A percentile compares a stretch with the other conserved stretches of the same genome.
These are phyloP conservation scores for Phytophthora podocarpi DNA, from an alignment of 352 stramenopile genomes.

Conservation along the genomic window DNA sequence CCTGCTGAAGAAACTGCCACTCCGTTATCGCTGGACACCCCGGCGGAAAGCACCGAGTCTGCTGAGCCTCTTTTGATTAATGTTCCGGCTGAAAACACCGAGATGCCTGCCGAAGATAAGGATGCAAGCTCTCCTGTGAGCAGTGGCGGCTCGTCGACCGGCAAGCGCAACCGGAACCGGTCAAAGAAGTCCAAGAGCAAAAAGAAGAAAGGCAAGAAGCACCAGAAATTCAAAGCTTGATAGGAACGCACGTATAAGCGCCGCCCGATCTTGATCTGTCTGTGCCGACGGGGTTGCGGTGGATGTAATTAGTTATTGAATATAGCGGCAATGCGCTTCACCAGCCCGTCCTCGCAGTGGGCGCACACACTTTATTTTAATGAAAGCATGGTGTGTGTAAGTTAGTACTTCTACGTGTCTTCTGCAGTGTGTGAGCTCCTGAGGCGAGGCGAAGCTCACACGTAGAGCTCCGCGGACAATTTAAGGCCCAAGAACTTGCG, in stretches of 20 bases:
- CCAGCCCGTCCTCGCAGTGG: not conserved
- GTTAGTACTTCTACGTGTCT: conserved; percentile 3
- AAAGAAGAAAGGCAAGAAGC: conserved; percentile 63
- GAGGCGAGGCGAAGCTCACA: conserved; percentile 44
- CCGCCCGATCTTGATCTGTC: conserved; percentile 7
- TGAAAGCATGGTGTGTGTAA: conserved; percentile 13
- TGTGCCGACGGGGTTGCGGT: not conserved
- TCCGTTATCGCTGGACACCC: conserved; percentile 20
- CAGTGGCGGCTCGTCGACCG: conserved; percentile 21
- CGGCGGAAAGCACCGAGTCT: conserved; percentile 14
- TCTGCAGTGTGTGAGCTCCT: not conserved
- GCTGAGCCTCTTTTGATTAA: conserved; percentile 22
- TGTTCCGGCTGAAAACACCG: conserved; percentile 29
- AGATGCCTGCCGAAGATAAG: conserved; percentile 23
- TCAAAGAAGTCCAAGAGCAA: conserved; percentile 70
- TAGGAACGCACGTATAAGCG: conserved; percentile 7
- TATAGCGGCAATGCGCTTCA: conserved; percentile 21
- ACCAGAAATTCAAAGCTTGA: conserved; percentile 37
- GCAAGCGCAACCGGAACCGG: conserved; percentile 31
- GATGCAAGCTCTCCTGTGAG: conserved; percentile 26
- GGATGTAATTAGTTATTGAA: conserved; percentile 36
- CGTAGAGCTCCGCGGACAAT: conserved; percentile 63
- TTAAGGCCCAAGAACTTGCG: conserved; percentile 72
- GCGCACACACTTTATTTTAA: conserved; percentile 26
- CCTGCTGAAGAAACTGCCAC: conserved; percentile 14